A percentile compares a stretch with the other conserved stretches of the same genome.
These are phyloP conservation scores for Fonsecaea erecta DNA, from an alignment of 2,329 filamentous ascomycete species.

Conservation along the genomic window DNA sequence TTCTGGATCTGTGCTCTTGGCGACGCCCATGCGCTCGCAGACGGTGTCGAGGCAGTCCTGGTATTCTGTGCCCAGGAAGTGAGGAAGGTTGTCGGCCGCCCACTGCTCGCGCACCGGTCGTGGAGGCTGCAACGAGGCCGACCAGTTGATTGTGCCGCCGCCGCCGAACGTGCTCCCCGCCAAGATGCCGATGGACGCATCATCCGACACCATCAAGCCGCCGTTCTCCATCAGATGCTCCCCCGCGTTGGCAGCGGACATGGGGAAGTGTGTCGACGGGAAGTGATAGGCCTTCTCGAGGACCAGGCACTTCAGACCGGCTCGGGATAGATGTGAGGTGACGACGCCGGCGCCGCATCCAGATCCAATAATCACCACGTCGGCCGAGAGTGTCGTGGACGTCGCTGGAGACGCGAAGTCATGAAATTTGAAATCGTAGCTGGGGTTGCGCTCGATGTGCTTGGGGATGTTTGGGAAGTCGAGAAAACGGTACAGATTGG, in stretches of 20 bases:
- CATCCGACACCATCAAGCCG: conserved; percentile 61
- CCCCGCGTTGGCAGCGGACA: conserved; percentile 66
- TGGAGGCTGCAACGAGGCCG: conserved; percentile 69
- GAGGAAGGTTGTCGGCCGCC: conserved; percentile 63
- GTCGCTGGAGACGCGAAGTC: conserved; percentile 59
- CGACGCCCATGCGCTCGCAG: conserved; percentile 76
- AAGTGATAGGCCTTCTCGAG: conserved; percentile 84
- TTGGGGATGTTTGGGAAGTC: conserved; percentile 61
- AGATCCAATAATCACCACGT: conserved; percentile 84
- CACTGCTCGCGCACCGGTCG: conserved; percentile 79
- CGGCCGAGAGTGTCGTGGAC: conserved; percentile 66
- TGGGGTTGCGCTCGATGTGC: conserved; percentile 57
- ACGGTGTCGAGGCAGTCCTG: conserved; percentile 81
- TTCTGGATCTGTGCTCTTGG: conserved; percentile 54
- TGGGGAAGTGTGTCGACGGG: conserved; percentile 72
- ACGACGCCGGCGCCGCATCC: conserved; percentile 83
- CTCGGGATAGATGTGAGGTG: conserved; percentile 44
- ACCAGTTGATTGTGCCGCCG: conserved; percentile 89
- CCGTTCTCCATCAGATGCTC: conserved; percentile 72
- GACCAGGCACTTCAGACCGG: conserved; percentile 74
- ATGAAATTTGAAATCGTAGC: conserved; percentile 62
- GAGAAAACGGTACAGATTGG: conserved; percentile 55
- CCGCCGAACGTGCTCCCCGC: conserved; percentile 80
- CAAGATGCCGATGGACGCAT: conserved; percentile 64
- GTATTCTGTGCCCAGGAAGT: conserved; percentile 75